phyloP scores from a whole-genome alignment of 106 monocot genomes.

The Dendrobium nobile region DNA sequence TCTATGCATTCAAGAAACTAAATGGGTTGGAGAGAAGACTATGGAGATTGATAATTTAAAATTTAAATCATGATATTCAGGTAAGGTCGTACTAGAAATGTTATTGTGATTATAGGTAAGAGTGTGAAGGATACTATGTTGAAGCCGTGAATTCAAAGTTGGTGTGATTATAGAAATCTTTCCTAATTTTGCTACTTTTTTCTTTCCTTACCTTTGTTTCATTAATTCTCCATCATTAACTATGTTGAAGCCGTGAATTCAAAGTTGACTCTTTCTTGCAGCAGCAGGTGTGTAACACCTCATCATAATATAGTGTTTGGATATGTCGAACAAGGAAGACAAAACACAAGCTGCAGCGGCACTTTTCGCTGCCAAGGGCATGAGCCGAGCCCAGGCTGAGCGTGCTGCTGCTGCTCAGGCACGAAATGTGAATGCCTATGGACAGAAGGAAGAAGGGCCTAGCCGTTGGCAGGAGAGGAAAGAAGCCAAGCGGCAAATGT shows the following conservation, averaged over 20 bases:
- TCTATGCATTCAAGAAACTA: too few species aligned
- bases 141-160: too few species aligned
- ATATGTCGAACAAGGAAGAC: constrained; percentile 88
- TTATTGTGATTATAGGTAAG: too few species aligned
- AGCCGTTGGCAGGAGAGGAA: constrained; percentile 98
- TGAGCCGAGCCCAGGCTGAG: constrained; percentile 91
- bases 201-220: too few species aligned
- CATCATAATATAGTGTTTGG: not conserved
- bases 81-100: too few species aligned
- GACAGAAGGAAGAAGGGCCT: constrained; percentile 98
- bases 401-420: constrained; percentile 84
- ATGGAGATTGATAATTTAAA: too few species aligned
- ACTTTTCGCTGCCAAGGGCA: constrained; percentile 71
- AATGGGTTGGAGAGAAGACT: too few species aligned
- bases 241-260: not conserved
- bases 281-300: not conserved
- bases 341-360: constrained; percentile 70
- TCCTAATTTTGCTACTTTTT: too few species aligned
- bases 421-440: constrained; percentile 93
- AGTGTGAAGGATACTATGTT: too few species aligned
- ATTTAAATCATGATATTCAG: too few species aligned
- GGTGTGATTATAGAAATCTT: too few species aligned
- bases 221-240: too few species aligned
- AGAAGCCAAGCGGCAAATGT: constrained; percentile 97
- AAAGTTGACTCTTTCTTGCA: not conserved